These are phyloP conservation scores for Teratosphaeria destructans DNA, from an alignment of 2,329 filamentous ascomycete genomes.

Conservation along the genomic window DNA sequence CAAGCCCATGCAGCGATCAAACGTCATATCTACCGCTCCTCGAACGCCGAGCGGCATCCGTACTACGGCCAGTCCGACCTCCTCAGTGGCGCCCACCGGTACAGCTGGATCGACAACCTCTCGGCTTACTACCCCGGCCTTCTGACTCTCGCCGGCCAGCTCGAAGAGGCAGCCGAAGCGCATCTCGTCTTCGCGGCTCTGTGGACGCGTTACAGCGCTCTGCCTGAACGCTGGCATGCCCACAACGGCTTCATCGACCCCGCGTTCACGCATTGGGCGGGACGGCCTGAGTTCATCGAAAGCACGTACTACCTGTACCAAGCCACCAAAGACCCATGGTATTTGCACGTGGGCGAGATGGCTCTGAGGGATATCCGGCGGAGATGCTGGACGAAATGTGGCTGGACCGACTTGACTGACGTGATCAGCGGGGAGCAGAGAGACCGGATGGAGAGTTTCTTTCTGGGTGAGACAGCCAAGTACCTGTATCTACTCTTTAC, in stretches of 20 bases:
- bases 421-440: constrained; percentile 63
- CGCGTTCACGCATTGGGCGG: constrained; percentile 87
- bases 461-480: constrained; percentile 90
- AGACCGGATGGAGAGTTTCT: constrained; percentile 98
- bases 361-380: constrained; percentile 76
- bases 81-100: constrained; percentile 74
- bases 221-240: constrained; percentile 75
- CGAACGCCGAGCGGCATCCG: constrained; percentile 64
- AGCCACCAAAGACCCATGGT: constrained; percentile 91
- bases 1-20: constrained; percentile 79
- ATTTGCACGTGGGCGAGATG: constrained; percentile 93
- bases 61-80: constrained; percentile 90
- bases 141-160: constrained; percentile 71
- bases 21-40: constrained; percentile 71
- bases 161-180: constrained; percentile 83
- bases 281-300: constrained; percentile 92
- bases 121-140: constrained; percentile 92
- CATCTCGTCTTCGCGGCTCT: constrained; percentile 85
- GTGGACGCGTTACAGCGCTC: constrained; percentile 87
- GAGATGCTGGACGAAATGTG: constrained; percentile 81
- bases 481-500: constrained; percentile 92
- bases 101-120: constrained; percentile 92
- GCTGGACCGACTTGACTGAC: constrained; percentile 72
- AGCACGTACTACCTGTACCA: constrained; percentile 94
- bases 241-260: constrained; percentile 71